Base-by-base conservation (phyloP, 148 eudicot genomes). In the Oxyria digyna region DNA sequence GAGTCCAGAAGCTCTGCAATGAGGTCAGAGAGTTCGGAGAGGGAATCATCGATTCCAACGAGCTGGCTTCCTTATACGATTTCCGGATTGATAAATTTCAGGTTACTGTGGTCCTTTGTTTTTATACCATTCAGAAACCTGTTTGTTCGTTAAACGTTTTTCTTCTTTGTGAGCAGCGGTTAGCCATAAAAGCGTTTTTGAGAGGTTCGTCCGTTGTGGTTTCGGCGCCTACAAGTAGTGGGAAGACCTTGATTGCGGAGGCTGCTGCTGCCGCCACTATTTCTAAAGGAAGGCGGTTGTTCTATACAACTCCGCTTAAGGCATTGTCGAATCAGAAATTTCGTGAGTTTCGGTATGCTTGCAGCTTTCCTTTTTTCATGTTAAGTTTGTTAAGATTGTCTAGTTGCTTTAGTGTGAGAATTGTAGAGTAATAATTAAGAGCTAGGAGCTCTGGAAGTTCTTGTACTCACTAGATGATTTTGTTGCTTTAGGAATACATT, bases 141-240 rank as follows among this genome's bases (percentile, higher is more conserved):
- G 41, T 8, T 38, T 29, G 5, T 14, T 70, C 46, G n/a, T 42
- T 38, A 48, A 59, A 32, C n/a, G 18, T 66, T 77, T 40, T 59
- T n/a, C 15, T 37, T 68, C 18, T 31, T 52, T 48, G 32, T 71
- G 68, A 70, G 52, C 69, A 91, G 97, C 81, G 91, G 71, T 70
- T 75, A 71, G 90, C 99, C 1, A 87, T 91, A 62, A 76, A 88
- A 81, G 96, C 99, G 13, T 94, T 94, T 78, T 70, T 94, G 74
- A 84, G 82, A 80, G 97, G 99, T 62, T 91, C 91, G 12, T 94
- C 99, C 11, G 97, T 94, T 72, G 89, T 94, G 74, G 99, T 94
- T 70, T 91, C 99, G 55, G 99, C 99, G 5, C 99, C 99, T 14
- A 94, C 99, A 48, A 94, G 99, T 71, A 87, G 96, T 69, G 99